Percentiles rank a stretch among this genome's conserved stretches.
phyloP scores from a whole-genome alignment of 106 monocot genomes.

The Dendrobium chrysotoxum region DNA sequence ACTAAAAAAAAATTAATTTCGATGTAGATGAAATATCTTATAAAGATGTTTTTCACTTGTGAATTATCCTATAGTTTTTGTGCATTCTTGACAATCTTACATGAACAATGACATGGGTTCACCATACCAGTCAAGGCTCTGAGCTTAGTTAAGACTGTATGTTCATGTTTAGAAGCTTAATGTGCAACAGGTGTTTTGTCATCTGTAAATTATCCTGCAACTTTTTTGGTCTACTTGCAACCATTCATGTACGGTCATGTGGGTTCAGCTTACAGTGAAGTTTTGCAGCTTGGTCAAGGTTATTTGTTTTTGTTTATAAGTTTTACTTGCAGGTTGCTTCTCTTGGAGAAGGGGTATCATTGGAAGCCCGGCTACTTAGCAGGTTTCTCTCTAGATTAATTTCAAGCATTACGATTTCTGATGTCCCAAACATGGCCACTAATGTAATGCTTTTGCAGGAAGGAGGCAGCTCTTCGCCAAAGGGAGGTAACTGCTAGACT shows the following conservation, averaged over 20 bases:
- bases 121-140: background rate
- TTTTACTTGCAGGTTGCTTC: constrained; percentile 61
- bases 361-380: constrained; percentile 83
- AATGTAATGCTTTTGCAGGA: constrained; percentile 51
- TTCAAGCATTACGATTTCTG: background rate
- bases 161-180: background rate
- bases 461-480: constrained; percentile 89
- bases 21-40: background rate
- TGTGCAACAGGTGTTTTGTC: background rate
- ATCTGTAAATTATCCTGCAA: no score
- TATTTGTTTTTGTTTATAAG: constrained; percentile 3
- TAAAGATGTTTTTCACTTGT: background rate
- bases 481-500: constrained; percentile 61
- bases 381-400: constrained; percentile 35
- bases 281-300: background rate
- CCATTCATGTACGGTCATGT: background rate
- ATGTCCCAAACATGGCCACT: background rate
- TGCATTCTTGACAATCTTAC: background rate
- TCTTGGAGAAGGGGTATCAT: constrained; percentile 92
- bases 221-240: background rate
- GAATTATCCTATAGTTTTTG: background rate
- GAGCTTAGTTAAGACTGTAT: background rate
- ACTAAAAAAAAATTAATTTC: background rate
- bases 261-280: background rate
- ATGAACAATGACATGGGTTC: background rate